phyloP scores from a whole-genome alignment of 352 stramenopile genomes.

The Phytophthora melonis region DNA sequence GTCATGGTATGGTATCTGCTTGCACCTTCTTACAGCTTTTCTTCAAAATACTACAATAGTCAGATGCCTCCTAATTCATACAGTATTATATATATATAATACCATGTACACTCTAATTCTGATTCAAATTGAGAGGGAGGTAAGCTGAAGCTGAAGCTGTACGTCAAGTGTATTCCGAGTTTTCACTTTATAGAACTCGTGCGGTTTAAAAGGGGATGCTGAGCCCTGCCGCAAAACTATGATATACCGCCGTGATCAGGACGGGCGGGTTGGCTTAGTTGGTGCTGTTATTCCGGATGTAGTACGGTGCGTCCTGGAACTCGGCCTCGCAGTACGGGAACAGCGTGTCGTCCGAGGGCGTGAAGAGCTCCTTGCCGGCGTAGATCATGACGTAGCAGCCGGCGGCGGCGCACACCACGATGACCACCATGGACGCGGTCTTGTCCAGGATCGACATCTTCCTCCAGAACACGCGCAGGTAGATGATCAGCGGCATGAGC shows the following conservation, averaged over 20 bases:
- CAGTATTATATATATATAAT: no score
- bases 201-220: no score
- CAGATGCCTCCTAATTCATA: no score
- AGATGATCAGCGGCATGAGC: slow-evolving; percentile 61
- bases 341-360: slow-evolving; percentile 40
- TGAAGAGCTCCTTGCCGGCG: slow-evolving; percentile 65
- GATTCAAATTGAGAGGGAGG: no score
- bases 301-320: slow-evolving; percentile 60
- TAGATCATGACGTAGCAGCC: slow-evolving; percentile 66
- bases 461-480: slow-evolving; percentile 57
- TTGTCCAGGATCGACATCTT: slow-evolving; percentile 58
- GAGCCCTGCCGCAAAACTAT: slow-evolving; percentile 2
- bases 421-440: slow-evolving; percentile 43
- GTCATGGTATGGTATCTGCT: not conserved
- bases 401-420: slow-evolving; percentile 51
- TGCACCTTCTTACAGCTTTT: not conserved
- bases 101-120: no score
- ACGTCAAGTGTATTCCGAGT: slow-evolving; percentile 4
- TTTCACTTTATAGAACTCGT: slow-evolving; percentile 3
- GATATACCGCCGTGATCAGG: slow-evolving; percentile 3
- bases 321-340: slow-evolving; percentile 73
- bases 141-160: no score
- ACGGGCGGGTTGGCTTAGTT: slow-evolving; percentile 27
- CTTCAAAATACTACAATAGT: no score
- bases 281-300: slow-evolving; percentile 43